These are phyloP conservation scores for Russula emetica DNA, from an alignment of 768 basidiomycete genomes.

Conservation along the genomic window DNA sequence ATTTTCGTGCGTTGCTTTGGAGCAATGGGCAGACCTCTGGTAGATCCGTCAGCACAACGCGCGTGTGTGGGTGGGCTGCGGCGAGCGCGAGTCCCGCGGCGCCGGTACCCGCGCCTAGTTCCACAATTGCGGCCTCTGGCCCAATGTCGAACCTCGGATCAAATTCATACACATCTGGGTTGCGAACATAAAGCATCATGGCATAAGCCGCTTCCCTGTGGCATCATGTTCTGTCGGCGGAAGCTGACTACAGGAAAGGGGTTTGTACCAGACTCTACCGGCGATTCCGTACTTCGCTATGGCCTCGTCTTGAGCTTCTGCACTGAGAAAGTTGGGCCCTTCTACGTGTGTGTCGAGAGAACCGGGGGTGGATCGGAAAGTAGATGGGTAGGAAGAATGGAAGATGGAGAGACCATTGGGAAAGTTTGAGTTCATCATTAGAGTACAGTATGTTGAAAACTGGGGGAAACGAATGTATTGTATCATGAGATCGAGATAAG, in stretches of 20 bases:
- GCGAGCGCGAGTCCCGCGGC: conserved; percentile 47
- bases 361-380: background rate
- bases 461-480: background rate
- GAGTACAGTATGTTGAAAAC: background rate
- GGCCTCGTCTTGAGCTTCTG: conserved; percentile 47
- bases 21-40: conserved; percentile 62
- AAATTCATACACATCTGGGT: conserved; percentile 40
- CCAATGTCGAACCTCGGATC: conserved; percentile 50
- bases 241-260: conserved; percentile 41
- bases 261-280: conserved; percentile 68
- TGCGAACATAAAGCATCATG: conserved; percentile 51
- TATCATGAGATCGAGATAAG: background rate
- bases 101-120: conserved; percentile 79
- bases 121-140: conserved; percentile 45
- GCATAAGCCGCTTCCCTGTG: conserved; percentile 72
- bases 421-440: conserved; percentile 12
- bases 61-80: conserved; percentile 23
- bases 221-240: conserved; percentile 14
- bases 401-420: conserved; percentile 19
- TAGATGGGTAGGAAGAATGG: conserved; percentile 14
- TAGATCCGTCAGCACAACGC: conserved; percentile 65
- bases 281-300: conserved; percentile 78
- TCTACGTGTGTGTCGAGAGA: background rate
- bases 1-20: conserved; percentile 35
- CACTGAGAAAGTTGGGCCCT: conserved; percentile 30